Percentiles rank a stretch among this genome's conserved stretches.
phyloP scores from a whole-genome alignment of 768 basidiomycete genomes.

The Scleroderma bovista region DNA sequence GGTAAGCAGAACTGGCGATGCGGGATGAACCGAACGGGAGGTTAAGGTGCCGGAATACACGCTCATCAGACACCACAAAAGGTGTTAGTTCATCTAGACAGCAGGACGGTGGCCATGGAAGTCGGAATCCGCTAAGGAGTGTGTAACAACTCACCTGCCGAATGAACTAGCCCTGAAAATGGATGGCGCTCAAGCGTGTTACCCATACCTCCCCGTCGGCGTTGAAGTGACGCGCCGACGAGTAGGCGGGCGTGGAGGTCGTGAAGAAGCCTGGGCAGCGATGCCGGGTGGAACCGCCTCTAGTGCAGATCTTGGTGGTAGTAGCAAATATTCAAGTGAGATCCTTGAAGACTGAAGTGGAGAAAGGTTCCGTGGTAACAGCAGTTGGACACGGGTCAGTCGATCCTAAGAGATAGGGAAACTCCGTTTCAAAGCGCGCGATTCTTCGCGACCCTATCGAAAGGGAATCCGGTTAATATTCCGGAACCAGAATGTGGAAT shows the following conservation, averaged over 20 bases:
- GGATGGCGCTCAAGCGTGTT: conserved; percentile 85
- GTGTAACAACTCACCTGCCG: conserved; percentile 88
- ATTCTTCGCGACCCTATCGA: too few species aligned
- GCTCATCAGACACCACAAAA: conserved; percentile 83
- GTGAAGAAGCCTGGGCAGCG: too few species aligned
- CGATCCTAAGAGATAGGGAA: too few species aligned
- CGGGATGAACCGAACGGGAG: conserved; percentile 65
- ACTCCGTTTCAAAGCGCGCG: too few species aligned
- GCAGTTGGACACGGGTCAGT: conserved; percentile 23
- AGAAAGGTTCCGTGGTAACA: neutral
- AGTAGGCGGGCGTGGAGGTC: too few species aligned
- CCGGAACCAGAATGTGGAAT: too few species aligned
- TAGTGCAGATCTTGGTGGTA: too few species aligned
- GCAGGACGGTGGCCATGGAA: conserved; percentile 86
- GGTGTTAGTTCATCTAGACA: conserved; percentile 87
- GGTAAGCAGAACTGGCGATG: conserved; percentile 71
- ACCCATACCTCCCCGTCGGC: conserved; percentile 64
- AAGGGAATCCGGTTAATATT: too few species aligned
- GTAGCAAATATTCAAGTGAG: too few species aligned
- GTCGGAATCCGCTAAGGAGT: conserved; percentile 83
- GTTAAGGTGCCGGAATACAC: conserved; percentile 81
- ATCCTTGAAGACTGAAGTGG: too few species aligned
- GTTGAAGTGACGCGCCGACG: too few species aligned
- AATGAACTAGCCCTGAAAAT: conserved; percentile 90
- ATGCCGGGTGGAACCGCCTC: too few species aligned